Evolutionary conservation across 1,284 basidiomycete species (phyloP).

Genomic region (Microstroma glucosiphilum): DNA sequence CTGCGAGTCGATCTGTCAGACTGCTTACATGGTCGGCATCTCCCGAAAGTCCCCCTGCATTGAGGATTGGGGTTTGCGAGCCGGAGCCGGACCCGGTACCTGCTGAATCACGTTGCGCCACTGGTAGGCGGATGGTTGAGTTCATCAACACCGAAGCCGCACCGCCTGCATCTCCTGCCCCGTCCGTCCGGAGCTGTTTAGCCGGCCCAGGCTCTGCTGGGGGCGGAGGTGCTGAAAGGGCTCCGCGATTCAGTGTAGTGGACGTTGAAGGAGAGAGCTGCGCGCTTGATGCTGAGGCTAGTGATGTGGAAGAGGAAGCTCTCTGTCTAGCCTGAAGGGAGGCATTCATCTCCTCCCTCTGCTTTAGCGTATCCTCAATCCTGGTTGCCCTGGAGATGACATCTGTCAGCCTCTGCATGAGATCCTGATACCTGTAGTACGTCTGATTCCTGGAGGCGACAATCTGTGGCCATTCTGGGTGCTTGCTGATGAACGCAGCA

Average conservation of each 20-base stretch:
- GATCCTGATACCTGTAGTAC: constrained; percentile 43
- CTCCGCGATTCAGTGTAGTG: constrained; percentile 10
- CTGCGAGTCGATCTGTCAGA: neutral
- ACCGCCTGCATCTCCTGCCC: neutral
- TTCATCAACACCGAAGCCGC: constrained; percentile 1
- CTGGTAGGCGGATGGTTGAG: neutral
- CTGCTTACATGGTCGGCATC: neutral
- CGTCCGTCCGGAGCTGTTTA: neutral
- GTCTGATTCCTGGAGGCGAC: constrained; percentile 29
- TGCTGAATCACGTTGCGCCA: neutral
- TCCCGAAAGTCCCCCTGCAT: neutral
- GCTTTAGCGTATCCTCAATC: constrained; percentile 35
- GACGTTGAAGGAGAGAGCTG: neutral
- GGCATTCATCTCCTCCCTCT: constrained; percentile 35
- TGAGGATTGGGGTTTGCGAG: neutral
- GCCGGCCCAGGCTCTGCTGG: constrained; percentile 2
- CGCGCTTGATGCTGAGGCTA: neutral
- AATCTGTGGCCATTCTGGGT: constrained; percentile 41
- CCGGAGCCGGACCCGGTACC: neutral
- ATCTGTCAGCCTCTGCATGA: constrained; percentile 40
- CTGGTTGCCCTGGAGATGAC: constrained; percentile 40
- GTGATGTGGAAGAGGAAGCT: neutral
- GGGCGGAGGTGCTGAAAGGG: constrained; percentile 13
- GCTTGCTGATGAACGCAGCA: constrained; percentile 44
- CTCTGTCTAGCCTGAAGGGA: constrained; percentile 14